phyloP scores from a whole-genome alignment of 805 yeast genomes.

The Candida saitoana region DNA sequence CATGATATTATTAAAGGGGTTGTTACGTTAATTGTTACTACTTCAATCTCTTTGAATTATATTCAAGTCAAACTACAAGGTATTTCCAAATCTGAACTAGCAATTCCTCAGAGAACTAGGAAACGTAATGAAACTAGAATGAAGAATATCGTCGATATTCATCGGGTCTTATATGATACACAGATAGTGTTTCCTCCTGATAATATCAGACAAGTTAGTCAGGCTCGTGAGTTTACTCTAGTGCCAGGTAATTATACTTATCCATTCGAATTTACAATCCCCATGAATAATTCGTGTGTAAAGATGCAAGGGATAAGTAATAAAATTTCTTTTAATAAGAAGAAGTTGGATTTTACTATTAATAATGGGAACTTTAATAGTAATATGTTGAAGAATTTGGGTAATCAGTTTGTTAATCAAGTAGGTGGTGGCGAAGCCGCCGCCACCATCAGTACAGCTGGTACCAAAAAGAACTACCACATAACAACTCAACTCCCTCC shows the following conservation, averaged over 20 bases:
- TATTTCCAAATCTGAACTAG: constrained; percentile 34
- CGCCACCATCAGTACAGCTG: not conserved
- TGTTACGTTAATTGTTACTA: constrained; percentile 35
- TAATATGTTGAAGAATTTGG: constrained; percentile 12
- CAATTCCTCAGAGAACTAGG: constrained; percentile 18
- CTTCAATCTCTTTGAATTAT: constrained; percentile 40
- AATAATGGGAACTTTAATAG: constrained; percentile 30
- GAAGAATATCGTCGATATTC: constrained; percentile 29
- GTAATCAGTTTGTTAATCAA: constrained; percentile 8
- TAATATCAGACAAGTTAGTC: constrained; percentile 42
- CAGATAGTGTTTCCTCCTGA: constrained; percentile 50
- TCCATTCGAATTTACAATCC: constrained; percentile 46
- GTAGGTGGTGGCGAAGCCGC: not conserved
- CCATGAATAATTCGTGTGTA: constrained; percentile 39
- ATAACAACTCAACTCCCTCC: constrained; percentile 30
- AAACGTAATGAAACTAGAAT: constrained; percentile 10
- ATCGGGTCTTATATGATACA: constrained; percentile 48
- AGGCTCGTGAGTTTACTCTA: constrained; percentile 42
- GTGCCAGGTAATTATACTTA: constrained; percentile 49
- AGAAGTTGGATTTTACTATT: constrained; percentile 24
- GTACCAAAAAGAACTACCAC: constrained; percentile 18
- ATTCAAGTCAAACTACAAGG: constrained; percentile 55
- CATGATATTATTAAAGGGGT: constrained; percentile 41
- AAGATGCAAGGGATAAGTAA: constrained; percentile 31
- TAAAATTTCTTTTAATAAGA: constrained; percentile 27